Evolutionary conservation across 495 filamentous ascomycete species (phyloP), one percentile per base, ranked within the genome.

Genomic region (Daldinia loculata): DNA sequence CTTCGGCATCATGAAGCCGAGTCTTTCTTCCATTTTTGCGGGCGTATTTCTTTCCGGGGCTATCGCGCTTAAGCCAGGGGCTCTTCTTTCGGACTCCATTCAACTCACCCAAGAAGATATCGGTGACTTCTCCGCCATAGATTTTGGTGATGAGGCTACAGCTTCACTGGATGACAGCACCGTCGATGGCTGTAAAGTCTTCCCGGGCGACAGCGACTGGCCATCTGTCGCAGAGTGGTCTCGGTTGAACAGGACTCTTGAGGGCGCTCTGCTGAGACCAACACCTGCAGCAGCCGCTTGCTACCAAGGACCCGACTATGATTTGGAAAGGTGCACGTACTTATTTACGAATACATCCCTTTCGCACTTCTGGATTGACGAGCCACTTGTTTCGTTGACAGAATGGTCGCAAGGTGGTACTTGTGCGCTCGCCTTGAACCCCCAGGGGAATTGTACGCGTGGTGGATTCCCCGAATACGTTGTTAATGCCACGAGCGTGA

Each of bases 1-100:
- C 7, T 34, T 59, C 43, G 43, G 32, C 36, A 50, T 38, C 77
- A 89, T 95, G 85, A 89, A 90, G 77, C 84, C 90, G 50, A 86
- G 90, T 77, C 80, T 82, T 56, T 93, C 89, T 4, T 79, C 95
- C 26, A 80, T 94, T 39, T 90, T 89, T 66, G 9, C 61, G 14
- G 17, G 64, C 26, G 32, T 53, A 62, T 59, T 59, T 34, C 30
- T 69, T 41, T 38, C 43, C 26, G 29, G 43, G 12, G 51, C 43
- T n/a, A 15, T 26, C 8, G 61, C 61, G 15, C 19, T 62, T 2
- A 66, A 62, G 9, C 56, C 30, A 48, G 41, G 15, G 24, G 14
- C 57, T 50, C 78, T 80, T 30, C 26, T 61, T 17, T 79, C 74
- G 43, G 77, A 80, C 36, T 41, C 64, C 8, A 56, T 72, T 26